phyloP scores from a whole-genome alignment of 306 rosid species.

The Gillenia trifoliata region DNA sequence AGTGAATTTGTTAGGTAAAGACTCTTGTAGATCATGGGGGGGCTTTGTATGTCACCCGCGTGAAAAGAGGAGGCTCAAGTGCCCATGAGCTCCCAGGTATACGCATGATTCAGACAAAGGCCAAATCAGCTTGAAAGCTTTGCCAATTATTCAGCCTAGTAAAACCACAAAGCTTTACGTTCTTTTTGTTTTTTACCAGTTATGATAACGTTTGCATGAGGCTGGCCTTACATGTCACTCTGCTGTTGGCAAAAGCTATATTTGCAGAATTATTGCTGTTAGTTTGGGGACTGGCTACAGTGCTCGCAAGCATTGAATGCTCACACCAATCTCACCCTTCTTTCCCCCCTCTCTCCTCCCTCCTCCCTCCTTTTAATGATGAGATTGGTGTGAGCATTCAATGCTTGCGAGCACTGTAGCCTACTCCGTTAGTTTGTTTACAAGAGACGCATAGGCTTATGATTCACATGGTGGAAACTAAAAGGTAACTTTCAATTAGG shows the following conservation, averaged over 20 bases:
- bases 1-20: not conserved
- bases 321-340: too few species aligned
- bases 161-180: not conserved
- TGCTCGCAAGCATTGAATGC: too few species aligned
- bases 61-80: conserved; percentile 14
- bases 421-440: conserved; percentile 17
- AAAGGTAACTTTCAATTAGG: not conserved
- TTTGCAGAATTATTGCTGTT: conserved; percentile 2
- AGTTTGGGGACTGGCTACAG: too few species aligned
- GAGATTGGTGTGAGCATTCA: too few species aligned
- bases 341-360: too few species aligned
- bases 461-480: not conserved
- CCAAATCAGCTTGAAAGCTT: not conserved
- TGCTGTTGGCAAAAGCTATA: conserved; percentile 1
- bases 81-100: not conserved
- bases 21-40: not conserved
- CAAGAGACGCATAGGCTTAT: conserved; percentile 6
- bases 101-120: not conserved
- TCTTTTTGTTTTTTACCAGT: not conserved
- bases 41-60: conserved; percentile 21
- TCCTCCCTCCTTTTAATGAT: too few species aligned
- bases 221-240: conserved; percentile 14
- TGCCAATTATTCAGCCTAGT: not conserved
- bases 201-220: conserved; percentile 19
- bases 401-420: too few species aligned